Conservation (phyloP, 768 basidiomycete genomes). For the Amanita exitialis region DNA sequence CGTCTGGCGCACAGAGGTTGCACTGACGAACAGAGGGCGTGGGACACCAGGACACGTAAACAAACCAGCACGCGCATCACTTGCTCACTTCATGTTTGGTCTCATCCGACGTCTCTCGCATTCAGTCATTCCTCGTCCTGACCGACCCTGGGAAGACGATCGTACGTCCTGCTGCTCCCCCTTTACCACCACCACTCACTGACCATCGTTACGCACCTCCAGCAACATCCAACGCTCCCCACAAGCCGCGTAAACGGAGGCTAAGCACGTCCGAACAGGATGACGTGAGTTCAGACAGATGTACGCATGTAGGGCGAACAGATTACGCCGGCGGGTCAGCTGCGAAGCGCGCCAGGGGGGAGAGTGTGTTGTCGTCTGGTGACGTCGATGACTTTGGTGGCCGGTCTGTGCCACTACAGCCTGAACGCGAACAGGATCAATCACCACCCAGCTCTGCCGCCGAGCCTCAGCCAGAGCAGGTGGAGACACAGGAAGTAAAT, state of each 20-base stretch:
- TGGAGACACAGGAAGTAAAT: constrained; percentile 47
- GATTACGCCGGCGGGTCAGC: constrained; percentile 1
- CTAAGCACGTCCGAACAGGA: constrained; percentile 35
- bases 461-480: constrained; percentile 10
- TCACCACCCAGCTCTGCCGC: constrained; percentile 14
- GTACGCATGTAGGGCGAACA: constrained; percentile 3
- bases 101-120: constrained; percentile 64
- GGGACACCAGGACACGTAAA: not conserved
- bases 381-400: constrained; percentile 12
- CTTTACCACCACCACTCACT: constrained; percentile 8
- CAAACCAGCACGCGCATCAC: constrained; percentile 1
- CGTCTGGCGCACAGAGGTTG: not conserved
- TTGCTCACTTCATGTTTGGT: constrained; percentile 42
- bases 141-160: constrained; percentile 72
- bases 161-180: constrained; percentile 31
- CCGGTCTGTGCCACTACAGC: constrained; percentile 13
- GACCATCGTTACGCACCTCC: constrained; percentile 6
- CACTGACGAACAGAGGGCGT: not conserved
- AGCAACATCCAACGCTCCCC: constrained; percentile 73
- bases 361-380: constrained; percentile 24
- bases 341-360: constrained; percentile 33
- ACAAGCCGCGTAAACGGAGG: constrained; percentile 57
- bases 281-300: constrained; percentile 27
- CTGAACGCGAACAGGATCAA: constrained; percentile 11
- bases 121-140: constrained; percentile 59